These are phyloP conservation scores for Neolentinus lepideus DNA, from an alignment of 1,284 basidiomycete genomes.

Conservation along the genomic window DNA sequence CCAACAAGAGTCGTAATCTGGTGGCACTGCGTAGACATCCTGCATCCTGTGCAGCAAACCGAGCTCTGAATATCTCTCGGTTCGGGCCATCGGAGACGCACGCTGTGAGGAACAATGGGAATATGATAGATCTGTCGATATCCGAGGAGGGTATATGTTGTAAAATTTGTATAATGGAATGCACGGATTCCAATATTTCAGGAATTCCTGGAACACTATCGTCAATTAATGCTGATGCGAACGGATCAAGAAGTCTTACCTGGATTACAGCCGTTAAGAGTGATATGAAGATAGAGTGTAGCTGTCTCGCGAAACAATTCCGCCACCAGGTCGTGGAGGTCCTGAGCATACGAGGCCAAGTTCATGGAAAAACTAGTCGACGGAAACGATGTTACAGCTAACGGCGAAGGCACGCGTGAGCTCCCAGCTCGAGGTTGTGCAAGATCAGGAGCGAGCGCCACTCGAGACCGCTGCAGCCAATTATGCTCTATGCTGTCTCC, in stretches of 20 bases:
- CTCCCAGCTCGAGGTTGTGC: neutral
- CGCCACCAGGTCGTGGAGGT: slow-evolving; percentile 39
- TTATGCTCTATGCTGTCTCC: slow-evolving; percentile 61
- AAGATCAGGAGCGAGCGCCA: slow-evolving; percentile 23
- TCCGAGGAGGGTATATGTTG: slow-evolving; percentile 46
- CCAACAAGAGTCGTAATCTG: slow-evolving; percentile 39
- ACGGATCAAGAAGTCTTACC: slow-evolving; percentile 33
- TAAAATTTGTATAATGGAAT: slow-evolving; percentile 44
- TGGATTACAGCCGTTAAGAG: slow-evolving; percentile 59
- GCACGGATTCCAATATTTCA: slow-evolving; percentile 56
- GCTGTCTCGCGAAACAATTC: slow-evolving; percentile 64
- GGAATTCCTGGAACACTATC: slow-evolving; percentile 46
- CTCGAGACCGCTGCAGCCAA: slow-evolving; percentile 29
- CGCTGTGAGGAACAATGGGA: slow-evolving; percentile 67
- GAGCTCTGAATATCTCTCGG: slow-evolving; percentile 52
- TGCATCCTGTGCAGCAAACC: slow-evolving; percentile 44
- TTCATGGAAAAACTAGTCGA: slow-evolving; percentile 1
- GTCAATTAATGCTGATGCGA: neutral
- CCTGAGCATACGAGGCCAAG: slow-evolving; percentile 27
- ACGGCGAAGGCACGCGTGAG: neutral
- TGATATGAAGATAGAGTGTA: slow-evolving; percentile 61
- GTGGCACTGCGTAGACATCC: slow-evolving; percentile 55
- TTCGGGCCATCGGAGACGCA: slow-evolving; percentile 59
- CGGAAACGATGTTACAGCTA: neutral
- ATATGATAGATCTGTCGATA: slow-evolving; percentile 58